Conservation (phyloP, 1,284 basidiomycete genomes). For the Phlebopus sp. region DNA sequence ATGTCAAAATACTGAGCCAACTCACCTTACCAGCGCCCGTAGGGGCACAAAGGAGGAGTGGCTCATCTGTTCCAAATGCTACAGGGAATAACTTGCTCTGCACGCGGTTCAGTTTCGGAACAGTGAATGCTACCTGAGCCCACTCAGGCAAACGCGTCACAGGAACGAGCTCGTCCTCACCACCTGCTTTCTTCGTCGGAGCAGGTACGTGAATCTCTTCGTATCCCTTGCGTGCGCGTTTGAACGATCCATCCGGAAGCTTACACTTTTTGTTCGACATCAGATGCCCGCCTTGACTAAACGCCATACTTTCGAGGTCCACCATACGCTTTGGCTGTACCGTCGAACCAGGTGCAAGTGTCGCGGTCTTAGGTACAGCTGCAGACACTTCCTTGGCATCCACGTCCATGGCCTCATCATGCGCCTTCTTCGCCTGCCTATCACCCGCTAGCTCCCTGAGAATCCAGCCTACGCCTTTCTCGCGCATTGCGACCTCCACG, state of each 20-base stretch:
- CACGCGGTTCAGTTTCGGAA: slow-evolving; percentile 86
- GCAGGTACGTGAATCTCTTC: slow-evolving; percentile 98
- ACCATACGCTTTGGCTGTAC: slow-evolving; percentile 84
- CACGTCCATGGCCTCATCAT: slow-evolving; percentile 74
- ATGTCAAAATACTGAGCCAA: slow-evolving; percentile 6
- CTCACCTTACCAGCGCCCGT: slow-evolving; percentile 97
- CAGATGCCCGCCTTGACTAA: slow-evolving; percentile 92
- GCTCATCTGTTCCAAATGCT: slow-evolving; percentile 94
- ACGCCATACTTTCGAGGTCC: slow-evolving; percentile 94
- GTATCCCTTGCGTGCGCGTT: slow-evolving; percentile 94
- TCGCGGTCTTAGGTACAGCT: slow-evolving; percentile 80
- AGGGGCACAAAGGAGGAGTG: slow-evolving; percentile 94
- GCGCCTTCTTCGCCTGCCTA: slow-evolving; percentile 53
- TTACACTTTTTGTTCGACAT: slow-evolving; percentile 99
- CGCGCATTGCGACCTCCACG: slow-evolving; percentile 97
- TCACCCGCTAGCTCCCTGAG: slow-evolving; percentile 84
- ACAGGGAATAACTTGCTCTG: slow-evolving; percentile 92
- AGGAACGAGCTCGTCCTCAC: slow-evolving; percentile 73
- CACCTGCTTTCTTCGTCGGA: slow-evolving; percentile 76
- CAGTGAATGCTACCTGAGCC: slow-evolving; percentile 85
- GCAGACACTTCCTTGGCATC: slow-evolving; percentile 50
- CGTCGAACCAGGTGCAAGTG: slow-evolving; percentile 84
- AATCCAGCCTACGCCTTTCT: slow-evolving; percentile 97
- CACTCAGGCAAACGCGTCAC: slow-evolving; percentile 80
- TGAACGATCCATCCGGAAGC: slow-evolving; percentile 96